Evolutionary conservation across 2,329 filamentous ascomycete species (phyloP).

Genomic region (Dothideomycetes sp.): DNA sequence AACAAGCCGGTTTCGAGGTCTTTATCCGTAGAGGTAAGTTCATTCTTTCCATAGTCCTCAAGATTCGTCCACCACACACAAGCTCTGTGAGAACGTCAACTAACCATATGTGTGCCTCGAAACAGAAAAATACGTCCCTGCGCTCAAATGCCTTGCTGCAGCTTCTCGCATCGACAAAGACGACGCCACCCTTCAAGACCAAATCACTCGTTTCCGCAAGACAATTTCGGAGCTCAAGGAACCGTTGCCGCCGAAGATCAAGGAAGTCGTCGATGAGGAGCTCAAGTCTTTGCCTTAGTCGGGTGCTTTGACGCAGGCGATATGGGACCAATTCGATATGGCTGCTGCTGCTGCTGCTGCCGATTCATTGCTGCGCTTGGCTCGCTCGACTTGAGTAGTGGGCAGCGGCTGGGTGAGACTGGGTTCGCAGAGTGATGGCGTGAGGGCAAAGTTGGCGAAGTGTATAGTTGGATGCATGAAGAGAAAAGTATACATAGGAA

Average conservation of each 20-base stretch:
- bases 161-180: conserved; percentile 59
- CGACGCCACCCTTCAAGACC: conserved; percentile 66
- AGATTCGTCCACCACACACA: too few relatives aligned
- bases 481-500: too few relatives aligned
- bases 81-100: neutral
- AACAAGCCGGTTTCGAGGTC: conserved; percentile 83
- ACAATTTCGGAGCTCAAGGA: conserved; percentile 40
- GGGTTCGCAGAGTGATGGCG: too few relatives aligned
- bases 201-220: conserved; percentile 60
- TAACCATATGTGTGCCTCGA: neutral
- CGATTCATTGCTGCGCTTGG: too few relatives aligned
- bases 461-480: too few relatives aligned
- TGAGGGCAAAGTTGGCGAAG: too few relatives aligned
- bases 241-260: conserved; percentile 55
- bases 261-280: conserved; percentile 54
- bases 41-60: too few relatives aligned
- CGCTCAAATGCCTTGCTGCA: conserved; percentile 74
- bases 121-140: conserved; percentile 71
- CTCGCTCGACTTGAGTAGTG: too few relatives aligned
- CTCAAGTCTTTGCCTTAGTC: conserved; percentile 38
- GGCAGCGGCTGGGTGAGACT: too few relatives aligned
- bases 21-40: conserved; percentile 64
- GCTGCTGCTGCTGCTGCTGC: too few relatives aligned
- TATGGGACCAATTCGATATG: too few relatives aligned
- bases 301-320: too few relatives aligned